Evolutionary conservation across 2,329 filamentous ascomycete genomes (phyloP).

Genomic region (Drechslerella stenobrocha): DNA sequence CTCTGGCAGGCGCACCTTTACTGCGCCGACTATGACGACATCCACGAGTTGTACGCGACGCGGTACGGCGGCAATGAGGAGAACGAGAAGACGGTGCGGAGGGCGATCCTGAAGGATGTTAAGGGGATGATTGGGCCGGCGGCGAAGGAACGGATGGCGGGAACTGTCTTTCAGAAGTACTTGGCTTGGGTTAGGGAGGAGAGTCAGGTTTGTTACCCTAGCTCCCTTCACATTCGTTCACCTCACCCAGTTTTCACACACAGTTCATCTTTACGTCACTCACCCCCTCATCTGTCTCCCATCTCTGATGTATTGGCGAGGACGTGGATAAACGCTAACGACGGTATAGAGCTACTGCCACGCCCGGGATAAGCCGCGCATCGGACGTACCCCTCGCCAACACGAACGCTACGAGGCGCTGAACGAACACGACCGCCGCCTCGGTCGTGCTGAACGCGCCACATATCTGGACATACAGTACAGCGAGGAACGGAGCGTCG

Average conservation of each 20-base stretch:
- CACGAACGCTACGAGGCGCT: background rate
- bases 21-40: constrained; percentile 21
- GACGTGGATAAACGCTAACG: no score
- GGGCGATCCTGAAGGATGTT: constrained; percentile 6
- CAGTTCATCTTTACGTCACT: no score
- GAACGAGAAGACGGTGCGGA: background rate
- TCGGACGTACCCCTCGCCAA: constrained; percentile 3
- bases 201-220: no score
- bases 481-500: no score
- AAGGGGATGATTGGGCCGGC: background rate
- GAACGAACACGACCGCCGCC: constrained; percentile 1
- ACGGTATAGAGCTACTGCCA: background rate
- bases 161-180: no score
- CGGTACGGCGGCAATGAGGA: constrained; percentile 15
- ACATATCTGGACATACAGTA: constrained; percentile 14
- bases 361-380: background rate
- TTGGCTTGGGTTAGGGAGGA: no score
- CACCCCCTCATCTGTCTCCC: no score
- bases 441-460: constrained; percentile 11
- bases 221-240: no score
- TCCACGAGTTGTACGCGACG: constrained; percentile 15
- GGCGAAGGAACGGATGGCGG: background rate
- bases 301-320: no score
- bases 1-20: constrained; percentile 12
- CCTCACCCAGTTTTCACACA: no score